Percentiles rank a stretch among this genome's conserved stretches.
Evolutionary conservation across 805 yeast species (phyloP).

Genomic region (Ogataea angusta): DNA sequence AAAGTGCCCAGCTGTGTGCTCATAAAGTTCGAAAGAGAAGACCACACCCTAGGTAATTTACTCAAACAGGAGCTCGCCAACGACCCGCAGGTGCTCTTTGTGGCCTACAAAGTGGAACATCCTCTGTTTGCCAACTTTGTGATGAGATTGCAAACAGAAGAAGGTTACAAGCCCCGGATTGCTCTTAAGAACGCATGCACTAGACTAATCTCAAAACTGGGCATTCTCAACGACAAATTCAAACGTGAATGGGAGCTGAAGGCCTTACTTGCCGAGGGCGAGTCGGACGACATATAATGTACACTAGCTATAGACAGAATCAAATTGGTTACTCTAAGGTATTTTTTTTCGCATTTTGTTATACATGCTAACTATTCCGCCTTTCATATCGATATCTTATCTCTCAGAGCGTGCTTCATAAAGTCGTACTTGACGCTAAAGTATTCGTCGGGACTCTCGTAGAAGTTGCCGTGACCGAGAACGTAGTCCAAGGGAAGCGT

Average conservation of each 20-base stretch:
- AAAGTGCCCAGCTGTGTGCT: conserved; percentile 94
- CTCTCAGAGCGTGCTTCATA: conserved; percentile 66
- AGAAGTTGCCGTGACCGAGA: conserved; percentile 41
- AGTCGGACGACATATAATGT: conserved; percentile 35
- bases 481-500: conserved; percentile 56
- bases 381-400: conserved; percentile 27
- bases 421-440: conserved; percentile 48
- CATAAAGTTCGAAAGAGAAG: conserved; percentile 92
- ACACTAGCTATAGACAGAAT: conserved; percentile 4
- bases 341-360: conserved; percentile 5
- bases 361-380: conserved; percentile 5
- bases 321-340: not conserved
- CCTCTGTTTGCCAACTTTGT: conserved; percentile 95
- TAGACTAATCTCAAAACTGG: conserved; percentile 74
- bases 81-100: conserved; percentile 88
- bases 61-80: conserved; percentile 80
- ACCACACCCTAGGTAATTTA: conserved; percentile 92
- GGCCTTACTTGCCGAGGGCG: conserved; percentile 58
- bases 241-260: conserved; percentile 91
- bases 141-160: conserved; percentile 93
- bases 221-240: conserved; percentile 70
- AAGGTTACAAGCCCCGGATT: conserved; percentile 86
- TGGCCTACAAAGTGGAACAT: conserved; percentile 97
- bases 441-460: conserved; percentile 41
- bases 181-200: conserved; percentile 91